These are phyloP conservation scores for Coprinopsis marcescibilis DNA, from an alignment of 768 basidiomycete genomes.

Conservation along the genomic window DNA sequence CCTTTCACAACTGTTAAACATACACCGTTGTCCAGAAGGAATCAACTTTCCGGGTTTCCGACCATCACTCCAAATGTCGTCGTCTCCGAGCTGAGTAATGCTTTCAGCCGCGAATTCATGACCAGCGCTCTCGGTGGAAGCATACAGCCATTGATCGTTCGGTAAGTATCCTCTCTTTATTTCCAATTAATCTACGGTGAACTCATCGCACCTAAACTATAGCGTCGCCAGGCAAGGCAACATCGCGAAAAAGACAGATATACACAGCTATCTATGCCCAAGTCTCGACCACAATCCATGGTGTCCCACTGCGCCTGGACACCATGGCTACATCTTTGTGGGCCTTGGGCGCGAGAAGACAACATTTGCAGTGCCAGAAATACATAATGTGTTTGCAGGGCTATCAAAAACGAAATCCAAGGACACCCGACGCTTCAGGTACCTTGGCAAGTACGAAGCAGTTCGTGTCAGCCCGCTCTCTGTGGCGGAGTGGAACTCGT, in stretches of 20 bases:
- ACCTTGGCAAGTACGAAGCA: slow-evolving; percentile 43
- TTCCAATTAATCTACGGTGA: not conserved
- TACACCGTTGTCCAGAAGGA: slow-evolving; percentile 18
- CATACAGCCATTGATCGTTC: slow-evolving; percentile 31
- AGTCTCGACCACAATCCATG: slow-evolving; percentile 49
- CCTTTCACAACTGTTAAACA: not conserved
- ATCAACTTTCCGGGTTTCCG: slow-evolving; percentile 19
- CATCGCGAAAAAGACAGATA: slow-evolving; percentile 25
- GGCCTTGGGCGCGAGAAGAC: slow-evolving; percentile 42
- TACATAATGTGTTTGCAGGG: slow-evolving; percentile 42
- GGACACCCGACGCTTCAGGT: slow-evolving; percentile 31
- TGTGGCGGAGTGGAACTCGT: slow-evolving; percentile 40
- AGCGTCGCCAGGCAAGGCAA: slow-evolving; percentile 24
- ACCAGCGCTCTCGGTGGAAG: slow-evolving; percentile 33
- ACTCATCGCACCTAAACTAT: not conserved
- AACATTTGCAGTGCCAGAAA: slow-evolving; percentile 33
- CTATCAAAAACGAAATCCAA: slow-evolving; percentile 24
- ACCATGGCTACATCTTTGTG: slow-evolving; percentile 53
- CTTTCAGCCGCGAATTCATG: slow-evolving; percentile 36
- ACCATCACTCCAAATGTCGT: slow-evolving; percentile 20
- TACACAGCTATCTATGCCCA: slow-evolving; percentile 43
- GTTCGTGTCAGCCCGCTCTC: slow-evolving; percentile 34
- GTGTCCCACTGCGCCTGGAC: slow-evolving; percentile 42
- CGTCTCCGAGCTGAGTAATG: slow-evolving; percentile 19
- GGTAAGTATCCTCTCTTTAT: slow-evolving; percentile 18